These are phyloP conservation scores for Carex scoparia DNA, from an alignment of 176 grass and related monocot genomes.

Conservation along the genomic window DNA sequence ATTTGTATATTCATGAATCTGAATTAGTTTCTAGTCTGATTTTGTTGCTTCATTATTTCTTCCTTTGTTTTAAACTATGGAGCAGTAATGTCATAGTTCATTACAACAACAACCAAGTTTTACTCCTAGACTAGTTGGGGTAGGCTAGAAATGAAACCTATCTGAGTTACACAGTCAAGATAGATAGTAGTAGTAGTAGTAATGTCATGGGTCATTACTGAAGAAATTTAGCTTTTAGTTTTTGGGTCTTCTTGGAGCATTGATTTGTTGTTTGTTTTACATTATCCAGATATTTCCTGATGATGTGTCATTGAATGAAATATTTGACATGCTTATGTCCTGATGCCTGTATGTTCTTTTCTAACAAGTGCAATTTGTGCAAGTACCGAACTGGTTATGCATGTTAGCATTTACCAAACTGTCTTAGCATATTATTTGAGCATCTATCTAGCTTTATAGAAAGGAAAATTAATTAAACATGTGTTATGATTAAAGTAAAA, in stretches of 20 bases:
- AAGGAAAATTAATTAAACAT: too few species aligned
- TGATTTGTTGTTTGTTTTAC: constrained; percentile 25
- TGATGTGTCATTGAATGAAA: constrained; percentile 42
- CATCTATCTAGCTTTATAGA: not conserved
- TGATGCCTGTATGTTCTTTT: constrained; percentile 33
- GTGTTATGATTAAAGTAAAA: not conserved
- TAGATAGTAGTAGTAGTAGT: too few species aligned
- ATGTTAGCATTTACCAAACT: not conserved
- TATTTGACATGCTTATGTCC: constrained; percentile 36
- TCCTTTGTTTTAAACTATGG: too few species aligned
- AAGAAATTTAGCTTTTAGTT: too few species aligned
- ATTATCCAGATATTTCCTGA: constrained; percentile 66
- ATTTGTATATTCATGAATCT: not conserved
- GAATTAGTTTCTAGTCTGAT: not conserved
- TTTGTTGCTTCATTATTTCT: too few species aligned
- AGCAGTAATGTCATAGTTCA: too few species aligned
- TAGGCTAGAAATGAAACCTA: too few species aligned
- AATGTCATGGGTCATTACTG: too few species aligned
- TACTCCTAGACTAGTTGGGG: too few species aligned
- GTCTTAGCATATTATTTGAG: not conserved
- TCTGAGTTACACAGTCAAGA: too few species aligned
- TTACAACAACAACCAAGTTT: too few species aligned
- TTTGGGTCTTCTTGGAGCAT: not conserved
- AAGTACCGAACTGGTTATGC: not conserved
- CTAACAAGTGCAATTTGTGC: not conserved